Percentiles rank a stretch among this genome's conserved stretches.
Conservation (phyloP, 768 basidiomycete genomes). For the Leccinum olivaceopallidum region DNA sequence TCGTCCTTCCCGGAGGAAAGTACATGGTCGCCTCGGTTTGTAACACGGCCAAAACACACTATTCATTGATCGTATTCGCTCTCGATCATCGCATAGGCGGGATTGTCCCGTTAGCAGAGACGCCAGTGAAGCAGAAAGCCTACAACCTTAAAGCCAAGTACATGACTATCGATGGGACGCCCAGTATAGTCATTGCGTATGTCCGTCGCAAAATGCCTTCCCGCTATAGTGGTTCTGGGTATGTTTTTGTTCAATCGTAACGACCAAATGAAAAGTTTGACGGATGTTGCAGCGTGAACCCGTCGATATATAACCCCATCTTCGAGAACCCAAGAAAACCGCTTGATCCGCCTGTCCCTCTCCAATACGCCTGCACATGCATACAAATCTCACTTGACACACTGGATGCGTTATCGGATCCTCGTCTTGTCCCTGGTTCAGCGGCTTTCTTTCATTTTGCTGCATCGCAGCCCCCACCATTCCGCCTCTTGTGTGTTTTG, state of each 20-base stretch:
- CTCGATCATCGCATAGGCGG: conserved; percentile 53
- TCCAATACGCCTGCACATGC: conserved; percentile 48
- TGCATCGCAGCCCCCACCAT: conserved; percentile 38
- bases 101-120: conserved; percentile 47
- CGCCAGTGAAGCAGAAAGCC: conserved; percentile 50
- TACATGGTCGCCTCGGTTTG: conserved; percentile 63
- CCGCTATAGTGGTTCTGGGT: conserved; percentile 20
- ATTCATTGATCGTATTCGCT: conserved; percentile 52
- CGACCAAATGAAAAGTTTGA: conserved; percentile 1
- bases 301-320: conserved; percentile 34
- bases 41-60: conserved; percentile 44
- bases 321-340: conserved; percentile 34
- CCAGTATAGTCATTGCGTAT: conserved; percentile 60
- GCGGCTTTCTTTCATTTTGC: conserved; percentile 39
- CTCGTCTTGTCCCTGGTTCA: conserved; percentile 39
- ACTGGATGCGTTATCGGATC: conserved; percentile 47
- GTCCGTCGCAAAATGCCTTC: conserved; percentile 38
- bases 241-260: conserved; percentile 1
- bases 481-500: conserved; percentile 40
- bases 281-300: conserved; percentile 26
- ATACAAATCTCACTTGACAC: conserved; percentile 41
- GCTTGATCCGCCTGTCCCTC: conserved; percentile 44
- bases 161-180: conserved; percentile 42
- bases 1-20: conserved; percentile 64
- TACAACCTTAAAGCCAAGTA: conserved; percentile 63